Conservation (phyloP, 78 protist species). For the Acrasis kona region DNA sequence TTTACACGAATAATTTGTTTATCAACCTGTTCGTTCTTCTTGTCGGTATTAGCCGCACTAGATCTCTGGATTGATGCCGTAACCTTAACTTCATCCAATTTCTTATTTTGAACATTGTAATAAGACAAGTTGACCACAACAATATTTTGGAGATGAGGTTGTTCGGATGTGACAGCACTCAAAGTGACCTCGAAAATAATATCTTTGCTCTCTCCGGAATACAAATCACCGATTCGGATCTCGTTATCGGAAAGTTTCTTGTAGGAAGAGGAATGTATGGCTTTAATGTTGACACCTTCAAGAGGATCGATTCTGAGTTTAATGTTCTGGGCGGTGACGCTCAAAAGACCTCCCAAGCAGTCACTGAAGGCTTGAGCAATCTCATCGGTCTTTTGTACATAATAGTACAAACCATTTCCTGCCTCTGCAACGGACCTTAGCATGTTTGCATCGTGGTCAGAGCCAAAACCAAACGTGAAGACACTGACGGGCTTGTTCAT, state of each 20-base stretch:
- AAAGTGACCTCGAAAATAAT: neutral
- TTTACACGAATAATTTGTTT: neutral
- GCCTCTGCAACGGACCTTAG: neutral
- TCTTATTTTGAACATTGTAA: neutral
- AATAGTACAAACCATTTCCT: constrained; percentile 38
- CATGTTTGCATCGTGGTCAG: neutral
- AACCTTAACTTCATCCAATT: neutral
- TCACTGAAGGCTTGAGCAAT: constrained; percentile 31
- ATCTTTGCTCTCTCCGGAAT: constrained; percentile 16
- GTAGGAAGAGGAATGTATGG: no score
- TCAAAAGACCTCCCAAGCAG: constrained; percentile 46
- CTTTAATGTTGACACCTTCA: neutral
- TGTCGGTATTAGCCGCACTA: neutral
- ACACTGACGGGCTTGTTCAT: neutral
- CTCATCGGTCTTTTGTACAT: neutral
- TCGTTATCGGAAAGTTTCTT: neutral
- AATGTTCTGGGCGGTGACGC: constrained; percentile 30
- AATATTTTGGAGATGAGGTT: neutral
- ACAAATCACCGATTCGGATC: constrained; percentile 12
- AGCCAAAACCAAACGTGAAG: neutral
- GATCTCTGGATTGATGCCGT: neutral
- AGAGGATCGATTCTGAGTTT: neutral
- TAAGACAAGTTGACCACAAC: neutral
- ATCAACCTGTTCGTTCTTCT: neutral
- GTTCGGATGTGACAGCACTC: neutral